Evolutionary conservation across 805 yeast species (phyloP).

Genomic region (Metschnikowia cerradonensis): DNA sequence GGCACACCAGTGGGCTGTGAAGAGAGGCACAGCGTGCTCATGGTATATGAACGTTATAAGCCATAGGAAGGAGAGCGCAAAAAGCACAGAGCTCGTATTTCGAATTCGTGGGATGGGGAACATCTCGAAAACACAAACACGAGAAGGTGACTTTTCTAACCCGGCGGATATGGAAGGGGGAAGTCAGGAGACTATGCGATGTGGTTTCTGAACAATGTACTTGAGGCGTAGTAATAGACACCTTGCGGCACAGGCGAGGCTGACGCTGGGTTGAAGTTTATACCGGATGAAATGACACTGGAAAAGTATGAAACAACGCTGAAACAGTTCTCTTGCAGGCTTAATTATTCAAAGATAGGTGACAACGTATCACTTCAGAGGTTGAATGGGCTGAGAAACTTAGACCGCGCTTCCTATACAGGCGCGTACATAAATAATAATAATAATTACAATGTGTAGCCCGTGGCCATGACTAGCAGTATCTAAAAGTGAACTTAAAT

Average conservation of each 20-base stretch:
- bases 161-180: no score
- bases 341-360: not conserved
- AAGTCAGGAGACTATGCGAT: not conserved
- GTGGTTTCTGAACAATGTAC: not conserved
- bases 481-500: no score
- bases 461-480: no score
- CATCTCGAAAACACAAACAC: not conserved
- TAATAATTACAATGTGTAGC: no score
- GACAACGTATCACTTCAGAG: not conserved
- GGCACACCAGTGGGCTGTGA: slow-evolving; percentile 24
- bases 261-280: not conserved
- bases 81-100: slow-evolving; percentile 25
- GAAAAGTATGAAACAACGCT: no score
- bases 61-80: slow-evolving; percentile 25
- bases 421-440: not conserved
- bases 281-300: not conserved
- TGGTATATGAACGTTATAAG: slow-evolving; percentile 27
- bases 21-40: slow-evolving; percentile 30
- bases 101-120: slow-evolving; percentile 15
- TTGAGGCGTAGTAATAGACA: not conserved
- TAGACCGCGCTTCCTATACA: slow-evolving; percentile 4
- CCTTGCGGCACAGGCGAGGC: not conserved
- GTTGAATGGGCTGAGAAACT: not conserved
- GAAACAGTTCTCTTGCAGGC: not conserved
- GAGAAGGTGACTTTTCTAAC: not conserved